A percentile compares a stretch with the other conserved stretches of the same genome.
phyloP scores from a whole-genome alignment of 1,139 yeast genomes.

The Diutina mesorugosa region DNA sequence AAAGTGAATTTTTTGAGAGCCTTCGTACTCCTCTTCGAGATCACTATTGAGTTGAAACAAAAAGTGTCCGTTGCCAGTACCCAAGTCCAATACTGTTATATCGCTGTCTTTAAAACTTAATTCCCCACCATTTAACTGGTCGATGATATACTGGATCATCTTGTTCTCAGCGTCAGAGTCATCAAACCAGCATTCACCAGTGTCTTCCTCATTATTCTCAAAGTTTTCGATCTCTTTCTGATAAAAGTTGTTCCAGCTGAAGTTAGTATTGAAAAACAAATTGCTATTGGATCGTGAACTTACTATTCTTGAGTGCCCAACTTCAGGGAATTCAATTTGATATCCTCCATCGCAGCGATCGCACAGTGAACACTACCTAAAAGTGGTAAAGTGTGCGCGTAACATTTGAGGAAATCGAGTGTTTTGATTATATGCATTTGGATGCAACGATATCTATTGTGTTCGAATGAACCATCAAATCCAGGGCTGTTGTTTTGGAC shows the following conservation, averaged over 20 bases:
- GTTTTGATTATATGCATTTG: no score
- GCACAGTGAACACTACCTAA: neutral
- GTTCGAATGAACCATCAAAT: no score
- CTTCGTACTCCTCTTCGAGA: conserved; percentile 28
- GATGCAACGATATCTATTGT: no score
- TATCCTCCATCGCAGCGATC: conserved; percentile 26
- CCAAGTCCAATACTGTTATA: conserved; percentile 52
- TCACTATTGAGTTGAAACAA: conserved; percentile 46
- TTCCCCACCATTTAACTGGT: conserved; percentile 19
- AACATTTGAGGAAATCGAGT: neutral
- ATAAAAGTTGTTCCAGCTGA: conserved; percentile 81
- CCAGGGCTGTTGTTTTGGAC: no score
- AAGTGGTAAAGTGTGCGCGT: no score
- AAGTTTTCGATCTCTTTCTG: conserved; percentile 60
- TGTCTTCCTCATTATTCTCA: conserved; percentile 58
- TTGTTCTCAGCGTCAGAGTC: conserved; percentile 84
- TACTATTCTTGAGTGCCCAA: conserved; percentile 70
- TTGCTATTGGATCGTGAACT: conserved; percentile 11
- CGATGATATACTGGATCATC: conserved; percentile 53
- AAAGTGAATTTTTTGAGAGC: conserved; percentile 20
- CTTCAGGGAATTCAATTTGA: conserved; percentile 53
- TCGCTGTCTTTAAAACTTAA: conserved; percentile 9
- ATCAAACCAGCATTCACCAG: conserved; percentile 94
- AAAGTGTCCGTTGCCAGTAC: conserved; percentile 93
- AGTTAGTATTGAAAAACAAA: conserved; percentile 10